Evolutionary conservation across 1,139 yeast species (phyloP), one percentile per base, ranked within the genome.

Genomic region (Pichia sp.): DNA sequence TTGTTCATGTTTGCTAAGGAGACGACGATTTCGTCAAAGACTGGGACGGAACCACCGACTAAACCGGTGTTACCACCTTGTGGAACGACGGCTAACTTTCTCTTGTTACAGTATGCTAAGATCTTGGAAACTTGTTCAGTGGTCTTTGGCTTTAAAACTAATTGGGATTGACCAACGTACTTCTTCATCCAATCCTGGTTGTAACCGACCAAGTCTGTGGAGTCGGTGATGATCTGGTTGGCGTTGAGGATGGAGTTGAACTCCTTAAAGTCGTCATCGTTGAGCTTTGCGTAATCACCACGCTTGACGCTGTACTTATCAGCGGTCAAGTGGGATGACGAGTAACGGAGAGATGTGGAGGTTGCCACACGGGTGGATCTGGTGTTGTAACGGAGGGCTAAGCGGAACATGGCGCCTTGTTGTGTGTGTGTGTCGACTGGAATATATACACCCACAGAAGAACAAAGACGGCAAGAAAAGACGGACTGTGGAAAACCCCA

Each of bases 131-230:
- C 84, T 65, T 93, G 94, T 52, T 85, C 81, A 2, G 90, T 81
- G 17, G 87, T 78, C 60, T 85, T 85, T 34, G 99, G 99, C 63
- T 86, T 89, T 56, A 93, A 73, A 4, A 90, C 91, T 42, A 93
- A 67, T 59, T 78, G 73, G 1, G 96, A 84, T 63, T 87, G 89
- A 18, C 99, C 99, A 52, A 81, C 76, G 68, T 91, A 93, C 68
- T 93, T 93, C 64, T 90, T 77, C 97, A 91, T 93, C 94, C 96
- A 89, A 66, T 93, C 99, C 64, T 87, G 94, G 62, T 93, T 93
- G 72, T 70, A 89, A 53, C 78, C 79, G 32, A 78, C 76, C 44
- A 91, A 71, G 59, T 87, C 96, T 43, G 81, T 84, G 12, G 67
- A 67, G 52, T 77, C 79, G 4, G 78, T 75, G 46, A 71, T 66